phyloP scores from a whole-genome alignment of 1,284 basidiomycete genomes.

The Ustilago nuda region DNA sequence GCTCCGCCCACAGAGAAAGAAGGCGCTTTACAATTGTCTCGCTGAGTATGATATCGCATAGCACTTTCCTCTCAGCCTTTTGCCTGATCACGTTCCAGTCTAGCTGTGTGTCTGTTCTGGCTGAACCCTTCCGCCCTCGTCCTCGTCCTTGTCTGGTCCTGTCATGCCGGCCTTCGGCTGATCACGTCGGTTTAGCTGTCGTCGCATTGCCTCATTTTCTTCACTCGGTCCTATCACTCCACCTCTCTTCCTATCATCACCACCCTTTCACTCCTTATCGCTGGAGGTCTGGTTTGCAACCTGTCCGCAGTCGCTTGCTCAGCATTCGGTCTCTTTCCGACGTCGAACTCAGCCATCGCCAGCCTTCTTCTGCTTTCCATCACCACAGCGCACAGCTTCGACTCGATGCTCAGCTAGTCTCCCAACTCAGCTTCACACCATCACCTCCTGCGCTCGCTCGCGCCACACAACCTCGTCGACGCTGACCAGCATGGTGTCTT shows the following conservation, averaged over 20 bases:
- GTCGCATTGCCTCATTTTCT: neutral
- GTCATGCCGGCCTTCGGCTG: neutral
- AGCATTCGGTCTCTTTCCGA: neutral
- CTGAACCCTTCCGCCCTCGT: neutral
- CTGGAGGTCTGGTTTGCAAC: neutral
- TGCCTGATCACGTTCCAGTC: neutral
- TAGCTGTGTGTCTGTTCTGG: too few species aligned
- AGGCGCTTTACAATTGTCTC: too few species aligned
- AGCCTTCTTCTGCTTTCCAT: neutral
- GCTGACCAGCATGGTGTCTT: conserved; percentile 15
- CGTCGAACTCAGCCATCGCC: too few species aligned
- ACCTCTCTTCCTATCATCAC: neutral
- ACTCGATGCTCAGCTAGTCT: neutral
- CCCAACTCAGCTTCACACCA: neutral
- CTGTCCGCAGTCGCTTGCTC: neutral
- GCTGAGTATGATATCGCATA: too few species aligned
- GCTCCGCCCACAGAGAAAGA: too few species aligned
- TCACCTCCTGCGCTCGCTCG: neutral
- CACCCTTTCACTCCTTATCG: neutral
- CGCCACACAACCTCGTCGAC: neutral
- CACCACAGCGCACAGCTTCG: neutral
- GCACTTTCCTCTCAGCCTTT: neutral
- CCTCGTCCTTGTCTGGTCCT: neutral
- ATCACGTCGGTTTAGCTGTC: conserved; percentile 5
- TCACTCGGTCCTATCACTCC: neutral